Evolutionary conservation across 2,329 filamentous ascomycete genomes (phyloP).

Genomic region (Aspergillus costaricaensis): DNA sequence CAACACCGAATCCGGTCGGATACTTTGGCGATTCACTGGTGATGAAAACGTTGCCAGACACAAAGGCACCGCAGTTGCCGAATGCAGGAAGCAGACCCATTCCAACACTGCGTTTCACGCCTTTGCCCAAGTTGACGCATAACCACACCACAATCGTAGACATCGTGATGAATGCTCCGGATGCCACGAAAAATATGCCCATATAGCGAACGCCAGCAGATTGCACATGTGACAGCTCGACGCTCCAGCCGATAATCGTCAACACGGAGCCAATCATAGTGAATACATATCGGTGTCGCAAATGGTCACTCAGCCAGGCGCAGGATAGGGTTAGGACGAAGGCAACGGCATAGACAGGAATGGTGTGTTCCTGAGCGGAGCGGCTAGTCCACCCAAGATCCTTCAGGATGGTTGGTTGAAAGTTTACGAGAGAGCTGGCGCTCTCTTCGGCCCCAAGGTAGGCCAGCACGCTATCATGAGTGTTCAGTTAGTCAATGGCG

Average conservation of each 20-base stretch:
- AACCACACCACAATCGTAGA: constrained; percentile 40
- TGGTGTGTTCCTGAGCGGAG: constrained; percentile 35
- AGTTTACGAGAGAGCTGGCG: constrained; percentile 22
- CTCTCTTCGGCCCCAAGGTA: constrained; percentile 21
- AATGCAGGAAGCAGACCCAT: constrained; percentile 47
- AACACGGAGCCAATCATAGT: constrained; percentile 15
- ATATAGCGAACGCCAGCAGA: constrained; percentile 22
- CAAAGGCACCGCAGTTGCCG: constrained; percentile 50
- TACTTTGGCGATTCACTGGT: constrained; percentile 41
- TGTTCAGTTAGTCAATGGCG: background rate
- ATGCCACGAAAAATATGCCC: constrained; percentile 30
- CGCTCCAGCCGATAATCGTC: constrained; percentile 16
- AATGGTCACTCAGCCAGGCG: constrained; percentile 16
- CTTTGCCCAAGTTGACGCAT: constrained; percentile 46
- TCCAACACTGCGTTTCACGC: constrained; percentile 44
- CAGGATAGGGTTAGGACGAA: constrained; percentile 28
- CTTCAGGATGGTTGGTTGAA: constrained; percentile 37
- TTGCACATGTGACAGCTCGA: constrained; percentile 13
- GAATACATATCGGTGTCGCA: constrained; percentile 17
- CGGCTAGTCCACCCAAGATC: constrained; percentile 35
- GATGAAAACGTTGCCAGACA: constrained; percentile 48
- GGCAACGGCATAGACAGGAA: constrained; percentile 35
- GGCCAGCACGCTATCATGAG: constrained; percentile 18
- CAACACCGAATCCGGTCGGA: constrained; percentile 41
- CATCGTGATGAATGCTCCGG: constrained; percentile 32